A percentile compares a stretch with the other conserved stretches of the same genome.
phyloP scores from a whole-genome alignment of 1,139 yeast genomes.

The Petasospora fabianii region DNA sequence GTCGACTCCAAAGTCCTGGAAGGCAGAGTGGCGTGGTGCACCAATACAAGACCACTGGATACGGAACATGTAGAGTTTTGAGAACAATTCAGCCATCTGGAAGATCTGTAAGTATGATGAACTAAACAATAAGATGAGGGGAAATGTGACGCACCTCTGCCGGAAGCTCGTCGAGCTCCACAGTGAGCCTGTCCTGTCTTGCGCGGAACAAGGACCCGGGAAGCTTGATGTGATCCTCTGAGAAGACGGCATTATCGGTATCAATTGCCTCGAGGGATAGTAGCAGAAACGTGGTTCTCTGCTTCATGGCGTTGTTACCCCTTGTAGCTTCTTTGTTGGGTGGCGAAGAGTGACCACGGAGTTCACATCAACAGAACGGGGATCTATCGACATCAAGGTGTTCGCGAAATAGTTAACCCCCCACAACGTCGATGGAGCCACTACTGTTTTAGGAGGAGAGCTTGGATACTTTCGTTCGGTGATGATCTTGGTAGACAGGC shows the following conservation, averaged over 20 bases:
- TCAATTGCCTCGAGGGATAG: constrained; percentile 20
- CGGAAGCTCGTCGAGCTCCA: constrained; percentile 19
- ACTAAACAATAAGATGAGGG: too few species aligned
- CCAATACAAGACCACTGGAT: constrained; percentile 19
- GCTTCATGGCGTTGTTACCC: too few species aligned
- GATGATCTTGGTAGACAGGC: too few species aligned
- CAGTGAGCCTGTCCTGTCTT: constrained; percentile 22
- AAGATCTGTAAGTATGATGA: background rate
- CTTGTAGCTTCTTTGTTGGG: too few species aligned
- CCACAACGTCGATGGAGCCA: too few species aligned
- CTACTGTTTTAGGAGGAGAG: too few species aligned
- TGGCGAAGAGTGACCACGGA: too few species aligned
- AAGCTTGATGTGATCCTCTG: constrained; percentile 14
- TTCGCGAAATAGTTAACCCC: too few species aligned
- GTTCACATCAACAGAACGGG: too few species aligned
- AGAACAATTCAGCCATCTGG: constrained; percentile 10
- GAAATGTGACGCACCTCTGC: constrained; percentile 4
- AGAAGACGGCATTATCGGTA: constrained; percentile 20
- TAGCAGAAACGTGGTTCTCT: constrained; percentile 20
- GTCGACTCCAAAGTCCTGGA: constrained; percentile 19
- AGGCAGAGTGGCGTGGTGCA: constrained; percentile 8
- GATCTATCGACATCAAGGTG: too few species aligned
- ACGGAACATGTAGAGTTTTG: constrained; percentile 18
- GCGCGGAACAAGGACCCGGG: constrained; percentile 20
- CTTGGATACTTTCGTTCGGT: too few species aligned